Conservation (phyloP, 2,329 filamentous ascomycete genomes). For the Fusarium newnesense region DNA sequence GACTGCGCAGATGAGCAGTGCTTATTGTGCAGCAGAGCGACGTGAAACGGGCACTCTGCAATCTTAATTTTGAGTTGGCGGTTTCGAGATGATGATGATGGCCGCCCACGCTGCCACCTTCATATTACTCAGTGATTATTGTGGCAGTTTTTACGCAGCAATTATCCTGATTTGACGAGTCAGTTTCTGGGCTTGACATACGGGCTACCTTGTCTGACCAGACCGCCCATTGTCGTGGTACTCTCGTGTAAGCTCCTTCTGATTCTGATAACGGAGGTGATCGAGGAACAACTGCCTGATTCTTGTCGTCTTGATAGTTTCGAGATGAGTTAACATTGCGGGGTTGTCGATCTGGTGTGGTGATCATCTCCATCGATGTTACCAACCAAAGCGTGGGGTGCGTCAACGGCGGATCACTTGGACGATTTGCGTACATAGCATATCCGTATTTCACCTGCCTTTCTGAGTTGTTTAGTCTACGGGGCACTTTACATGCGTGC, state of each 20-base stretch:
- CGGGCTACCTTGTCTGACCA: not conserved
- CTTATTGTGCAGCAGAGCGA: slow-evolving; percentile 12
- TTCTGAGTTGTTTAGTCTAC: not conserved
- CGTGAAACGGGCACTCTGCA: slow-evolving; percentile 1
- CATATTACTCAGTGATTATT: not conserved
- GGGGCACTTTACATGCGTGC: not conserved
- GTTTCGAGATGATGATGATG: not conserved
- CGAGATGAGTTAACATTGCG: slow-evolving; percentile 29
- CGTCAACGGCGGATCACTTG: slow-evolving; percentile 27
- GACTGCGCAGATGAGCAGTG: slow-evolving; percentile 8
- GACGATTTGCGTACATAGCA: not conserved
- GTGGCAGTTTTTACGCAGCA: not conserved
- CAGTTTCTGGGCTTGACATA: not conserved
- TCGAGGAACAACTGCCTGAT: not conserved
- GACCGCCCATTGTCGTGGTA: not conserved
- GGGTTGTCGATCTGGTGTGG: slow-evolving; percentile 42
- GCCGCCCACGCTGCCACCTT: not conserved
- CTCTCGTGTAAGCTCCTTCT: not conserved
- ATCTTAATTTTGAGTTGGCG: not conserved
- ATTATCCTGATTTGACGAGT: slow-evolving; percentile 5
- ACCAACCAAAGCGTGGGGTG: slow-evolving; percentile 37
- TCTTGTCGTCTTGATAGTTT: not conserved
- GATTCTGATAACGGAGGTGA: not conserved
- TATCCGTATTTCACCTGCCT: not conserved
- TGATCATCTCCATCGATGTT: slow-evolving; percentile 33